phyloP scores from a whole-genome alignment of 441 rosid species.

The Gossypium davidsonii region DNA sequence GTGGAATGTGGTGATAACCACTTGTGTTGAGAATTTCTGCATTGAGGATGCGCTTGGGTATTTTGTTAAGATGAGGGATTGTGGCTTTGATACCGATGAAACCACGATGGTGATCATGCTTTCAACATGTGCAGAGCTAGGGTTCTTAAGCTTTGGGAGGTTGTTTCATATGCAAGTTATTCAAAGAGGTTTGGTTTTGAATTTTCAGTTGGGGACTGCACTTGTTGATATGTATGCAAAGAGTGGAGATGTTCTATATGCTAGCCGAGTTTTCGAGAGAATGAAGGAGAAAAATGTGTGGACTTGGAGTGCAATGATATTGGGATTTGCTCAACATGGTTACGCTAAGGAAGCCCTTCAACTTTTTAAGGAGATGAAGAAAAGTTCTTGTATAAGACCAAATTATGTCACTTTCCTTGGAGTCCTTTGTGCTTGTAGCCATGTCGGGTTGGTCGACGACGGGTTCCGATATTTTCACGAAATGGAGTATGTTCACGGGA shows the following conservation, averaged over 20 bases:
- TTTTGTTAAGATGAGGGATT: conserved; percentile 44
- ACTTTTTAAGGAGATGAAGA: conserved; percentile 48
- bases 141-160: conserved; percentile 58
- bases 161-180: conserved; percentile 61
- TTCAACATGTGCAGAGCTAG: conserved; percentile 43
- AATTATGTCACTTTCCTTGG: conserved; percentile 83
- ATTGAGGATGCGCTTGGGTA: conserved; percentile 36
- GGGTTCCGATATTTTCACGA: conserved; percentile 56
- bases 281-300: conserved; percentile 61
- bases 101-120: conserved; percentile 69
- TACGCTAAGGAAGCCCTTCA: conserved; percentile 50
- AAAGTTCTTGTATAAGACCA: conserved; percentile 35
- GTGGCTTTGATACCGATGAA: conserved; percentile 49
- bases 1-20: conserved; percentile 70
- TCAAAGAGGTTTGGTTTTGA: conserved; percentile 43
- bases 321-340: conserved; percentile 77
- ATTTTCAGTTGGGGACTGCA: conserved; percentile 60
- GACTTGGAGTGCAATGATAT: conserved; percentile 92
- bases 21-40: conserved; percentile 41
- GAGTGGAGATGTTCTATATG: conserved; percentile 50
- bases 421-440: conserved; percentile 77
- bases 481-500: conserved; percentile 55
- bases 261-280: conserved; percentile 42
- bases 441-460: conserved; percentile 64
- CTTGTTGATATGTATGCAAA: conserved; percentile 75